Evolutionary conservation across 2,329 filamentous ascomycete species (phyloP), one percentile per base, ranked within the genome.

Genomic region (Botryotinia convoluta): DNA sequence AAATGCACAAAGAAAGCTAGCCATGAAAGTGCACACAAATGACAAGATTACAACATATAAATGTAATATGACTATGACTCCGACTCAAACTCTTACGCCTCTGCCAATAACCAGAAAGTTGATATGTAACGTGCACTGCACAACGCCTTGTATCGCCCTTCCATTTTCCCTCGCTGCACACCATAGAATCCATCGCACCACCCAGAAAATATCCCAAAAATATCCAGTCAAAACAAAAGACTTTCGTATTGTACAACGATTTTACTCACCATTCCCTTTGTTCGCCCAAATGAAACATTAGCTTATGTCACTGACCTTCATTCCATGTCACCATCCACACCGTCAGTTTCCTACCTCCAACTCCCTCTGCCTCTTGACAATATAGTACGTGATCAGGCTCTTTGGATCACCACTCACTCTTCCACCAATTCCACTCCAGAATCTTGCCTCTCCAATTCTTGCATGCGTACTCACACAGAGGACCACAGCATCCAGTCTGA

Each of bases 371-470:
- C 86, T 86, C 85, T 91, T 91, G 59, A 92, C 92, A 79, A 94
- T 91, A 81, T 94, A 95, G 80, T 95, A 95, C 16, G 91, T 94
- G 78, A 95, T 90, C 74, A 95, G 82, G 77, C 91, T 94, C 84
- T 93, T 89, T 35, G 92, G 89, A 76, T 93, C 92, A 76, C 94
- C 92, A 79, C 88, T 87, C 45, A 92, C 86, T 16, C 84, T 70
- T 16, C 59, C 86, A 73, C 85, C 88, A 78, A 94, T 85, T 37
- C 87, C 86, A 48, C 86, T 87, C 92, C 92, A 95, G 80, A 95
- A 95, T 44, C 79, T 79, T 16, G 78, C 82, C 72, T 91, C 89
- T 20, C 89, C 89, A 14, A 91, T 85, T 18, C 87, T 82, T 64
- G 86, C 85, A 80, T 94, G 91, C 74, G 94, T 83, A 74, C 90